phyloP scores from a whole-genome alignment of 768 basidiomycete species.

The Auricularia sp. region DNA sequence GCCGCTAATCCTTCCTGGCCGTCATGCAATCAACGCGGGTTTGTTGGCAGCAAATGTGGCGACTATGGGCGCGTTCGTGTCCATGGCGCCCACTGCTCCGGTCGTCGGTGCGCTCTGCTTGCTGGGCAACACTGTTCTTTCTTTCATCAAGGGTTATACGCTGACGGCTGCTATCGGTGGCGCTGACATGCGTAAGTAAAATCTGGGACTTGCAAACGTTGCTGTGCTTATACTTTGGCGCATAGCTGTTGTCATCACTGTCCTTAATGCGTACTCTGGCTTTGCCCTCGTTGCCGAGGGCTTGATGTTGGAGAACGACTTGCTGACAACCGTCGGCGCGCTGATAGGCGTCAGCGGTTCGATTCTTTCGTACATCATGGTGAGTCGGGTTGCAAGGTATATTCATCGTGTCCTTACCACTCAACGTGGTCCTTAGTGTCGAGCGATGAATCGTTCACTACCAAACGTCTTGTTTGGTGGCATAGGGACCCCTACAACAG shows the following conservation, averaged over 20 bases:
- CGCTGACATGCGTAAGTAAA: conserved; percentile 80
- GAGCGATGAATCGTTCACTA: conserved; percentile 84
- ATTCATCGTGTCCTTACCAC: conserved; percentile 1
- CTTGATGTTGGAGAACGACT: conserved; percentile 82
- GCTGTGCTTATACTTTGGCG: conserved; percentile 1
- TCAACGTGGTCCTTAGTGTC: conserved; percentile 42
- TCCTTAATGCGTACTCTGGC: conserved; percentile 83
- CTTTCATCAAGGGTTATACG: conserved; percentile 79
- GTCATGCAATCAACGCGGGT: conserved; percentile 63
- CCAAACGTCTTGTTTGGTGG: conserved; percentile 84
- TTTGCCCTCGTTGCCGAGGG: conserved; percentile 89
- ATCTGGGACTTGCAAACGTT: neutral
- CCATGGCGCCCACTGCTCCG: conserved; percentile 59
- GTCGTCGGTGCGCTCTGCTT: conserved; percentile 70
- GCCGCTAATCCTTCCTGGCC: conserved; percentile 61
- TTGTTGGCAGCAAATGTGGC: conserved; percentile 63
- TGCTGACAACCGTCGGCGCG: conserved; percentile 74
- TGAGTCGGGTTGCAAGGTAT: conserved; percentile 21
- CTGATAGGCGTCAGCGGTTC: conserved; percentile 86
- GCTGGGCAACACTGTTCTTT: conserved; percentile 59
- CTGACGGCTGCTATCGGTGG: conserved; percentile 89
- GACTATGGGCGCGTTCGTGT: conserved; percentile 69
- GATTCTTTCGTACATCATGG: conserved; percentile 90
- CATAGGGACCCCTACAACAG: conserved; percentile 39
- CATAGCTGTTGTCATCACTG: conserved; percentile 80